phyloP scores from a whole-genome alignment of 441 rosid genomes.

The Sinapis alba region DNA sequence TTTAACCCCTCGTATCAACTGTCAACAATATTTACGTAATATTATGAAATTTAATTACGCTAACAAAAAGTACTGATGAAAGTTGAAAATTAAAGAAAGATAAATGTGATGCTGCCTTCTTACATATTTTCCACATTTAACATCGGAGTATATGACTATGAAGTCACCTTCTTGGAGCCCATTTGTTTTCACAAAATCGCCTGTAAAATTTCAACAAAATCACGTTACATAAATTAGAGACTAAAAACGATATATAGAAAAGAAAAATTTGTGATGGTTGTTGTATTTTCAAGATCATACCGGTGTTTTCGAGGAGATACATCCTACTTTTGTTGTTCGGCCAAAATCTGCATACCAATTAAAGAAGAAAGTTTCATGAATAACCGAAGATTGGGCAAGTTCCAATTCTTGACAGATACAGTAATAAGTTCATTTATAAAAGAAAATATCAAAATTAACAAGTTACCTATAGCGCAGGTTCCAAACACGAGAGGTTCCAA shows the following conservation, averaged over 20 bases:
- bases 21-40: neutral
- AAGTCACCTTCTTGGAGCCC: slow-evolving; percentile 98
- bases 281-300: slow-evolving; percentile 37
- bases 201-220: slow-evolving; percentile 41
- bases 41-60: neutral
- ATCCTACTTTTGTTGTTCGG: slow-evolving; percentile 99
- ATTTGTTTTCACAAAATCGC: slow-evolving; percentile 91
- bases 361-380: slow-evolving; percentile 15
- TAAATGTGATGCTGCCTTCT: slow-evolving; percentile 12
- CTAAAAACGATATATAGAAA: neutral
- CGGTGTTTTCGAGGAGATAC: slow-evolving; percentile 98
- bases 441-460: neutral
- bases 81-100: neutral
- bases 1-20: slow-evolving; percentile 96
- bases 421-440: neutral
- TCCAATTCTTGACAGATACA: neutral
- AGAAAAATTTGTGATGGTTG: neutral
- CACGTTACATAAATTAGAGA: neutral
- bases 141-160: slow-evolving; percentile 90
- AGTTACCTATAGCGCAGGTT: slow-evolving; percentile 93
- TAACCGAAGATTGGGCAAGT: neutral
- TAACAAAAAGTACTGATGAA: neutral
- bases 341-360: slow-evolving; percentile 85
- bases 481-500: slow-evolving; percentile 95
- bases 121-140: slow-evolving; percentile 93